phyloP scores from a whole-genome alignment of 1,139 yeast genomes.

The Yamadazyma blattariae region DNA sequence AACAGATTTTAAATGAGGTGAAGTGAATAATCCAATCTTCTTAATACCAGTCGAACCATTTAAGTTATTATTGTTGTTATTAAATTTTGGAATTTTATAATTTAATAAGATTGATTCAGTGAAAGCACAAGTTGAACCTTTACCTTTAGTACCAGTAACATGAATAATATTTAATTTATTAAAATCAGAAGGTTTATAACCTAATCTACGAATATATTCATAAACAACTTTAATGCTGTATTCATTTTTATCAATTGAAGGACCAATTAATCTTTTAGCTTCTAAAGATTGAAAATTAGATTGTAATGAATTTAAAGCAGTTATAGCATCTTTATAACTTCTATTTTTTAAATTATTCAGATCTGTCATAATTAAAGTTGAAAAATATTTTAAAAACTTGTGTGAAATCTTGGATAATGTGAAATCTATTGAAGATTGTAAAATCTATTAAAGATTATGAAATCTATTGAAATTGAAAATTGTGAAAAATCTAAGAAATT shows the following conservation, averaged over 20 bases:
- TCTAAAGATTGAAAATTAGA: constrained; percentile 89
- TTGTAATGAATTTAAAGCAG: constrained; percentile 81
- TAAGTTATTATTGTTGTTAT: too few relatives aligned
- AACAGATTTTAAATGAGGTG: constrained; percentile 93
- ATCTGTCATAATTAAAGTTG: too few relatives aligned
- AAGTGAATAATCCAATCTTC: constrained; percentile 86
- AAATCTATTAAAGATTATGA: too few relatives aligned
- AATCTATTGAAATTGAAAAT: too few relatives aligned
- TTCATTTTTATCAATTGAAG: constrained; percentile 57
- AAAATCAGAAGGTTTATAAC: constrained; percentile 69
- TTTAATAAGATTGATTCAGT: constrained; percentile 76
- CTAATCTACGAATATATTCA: constrained; percentile 87
- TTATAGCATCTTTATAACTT: constrained; percentile 69
- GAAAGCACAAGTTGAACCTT: constrained; percentile 97
- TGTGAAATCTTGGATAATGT: too few relatives aligned
- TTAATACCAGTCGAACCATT: constrained; percentile 29
- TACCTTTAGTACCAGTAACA: constrained; percentile 97
- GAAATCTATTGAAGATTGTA: neutral
- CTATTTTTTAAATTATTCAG: constrained; percentile 10
- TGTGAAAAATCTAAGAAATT: too few relatives aligned
- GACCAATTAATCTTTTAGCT: constrained; percentile 71
- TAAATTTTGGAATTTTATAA: constrained; percentile 27
- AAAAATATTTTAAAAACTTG: too few relatives aligned
- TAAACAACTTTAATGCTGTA: constrained; percentile 81
- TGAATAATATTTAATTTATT: constrained; percentile 78